Base-by-base conservation (phyloP, 768 basidiomycete genomes). In the Lentinula boryana region DNA sequence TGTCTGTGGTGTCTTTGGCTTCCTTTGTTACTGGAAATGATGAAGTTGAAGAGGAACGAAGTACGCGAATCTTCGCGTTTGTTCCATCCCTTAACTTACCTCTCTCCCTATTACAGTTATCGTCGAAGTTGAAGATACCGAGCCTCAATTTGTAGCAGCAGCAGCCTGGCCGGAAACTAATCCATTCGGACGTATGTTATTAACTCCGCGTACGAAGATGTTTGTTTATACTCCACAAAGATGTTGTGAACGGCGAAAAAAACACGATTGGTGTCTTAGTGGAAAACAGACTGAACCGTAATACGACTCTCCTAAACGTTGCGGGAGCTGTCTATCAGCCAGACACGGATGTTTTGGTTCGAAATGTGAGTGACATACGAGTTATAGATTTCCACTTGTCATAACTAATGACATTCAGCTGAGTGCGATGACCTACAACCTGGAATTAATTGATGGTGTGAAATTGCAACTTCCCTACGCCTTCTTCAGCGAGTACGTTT, bases 241-340 rank as follows among this genome's bases (percentile, higher is more conserved):
- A 92, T 62, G 76, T 93, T 53, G 85, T 93, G 35, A 94, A 94
- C 66, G 91, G 91, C 91, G 77, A 84, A 81, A 84, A 81, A 68
- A 94, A 92, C 69, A 74, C 80, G 35, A 74, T 94, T 36, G 73
- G 73, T 27, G 72, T 94, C 53, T 72, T 78, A 31, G 78, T 93
- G 12, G 90, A 91, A 72, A 94, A 91, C 73, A 88, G 83, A 70
- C 87, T 88, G 10, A 82, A 82, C 65, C 80, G 79, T 66, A 89
- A 92, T 63, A 78, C 89, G 53, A 90, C 89, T 2, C 74, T 93
- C 16, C 70, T 84, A 62, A 80, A 74, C 65, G 78, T 89, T 61
- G 80, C 82, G 56, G 91, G 88, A 46, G 86, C 89, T 38, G 76
- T 93, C 66, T 82, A 84, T 63, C 75, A 89, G 64, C 79, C 87